phyloP scores from a whole-genome alignment of 1,284 basidiomycete genomes.

The Sporisorium graminicola region DNA sequence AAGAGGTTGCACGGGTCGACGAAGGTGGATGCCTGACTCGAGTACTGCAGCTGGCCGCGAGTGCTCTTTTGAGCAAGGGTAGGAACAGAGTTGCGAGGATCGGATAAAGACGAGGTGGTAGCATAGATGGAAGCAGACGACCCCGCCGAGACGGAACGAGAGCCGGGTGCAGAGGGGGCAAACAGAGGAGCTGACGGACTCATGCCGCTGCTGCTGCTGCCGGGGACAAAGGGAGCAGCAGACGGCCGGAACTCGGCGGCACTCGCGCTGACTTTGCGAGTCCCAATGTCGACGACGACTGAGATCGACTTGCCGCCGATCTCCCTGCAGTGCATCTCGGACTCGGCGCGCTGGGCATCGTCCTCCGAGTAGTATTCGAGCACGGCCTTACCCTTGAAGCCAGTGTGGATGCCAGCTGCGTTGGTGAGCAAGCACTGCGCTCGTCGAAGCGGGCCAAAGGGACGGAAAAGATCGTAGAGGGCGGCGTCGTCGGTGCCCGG shows the following conservation, averaged over 20 bases:
- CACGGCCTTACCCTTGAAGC: constrained; percentile 63
- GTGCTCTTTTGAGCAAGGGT: constrained; percentile 13
- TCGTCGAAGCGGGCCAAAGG: constrained; percentile 55
- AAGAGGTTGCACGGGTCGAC: constrained; percentile 67
- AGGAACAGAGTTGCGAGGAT: constrained; percentile 9
- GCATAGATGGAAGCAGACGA: constrained; percentile 56
- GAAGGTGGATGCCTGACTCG: constrained; percentile 53
- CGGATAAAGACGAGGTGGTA: constrained; percentile 11
- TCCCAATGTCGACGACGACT: constrained; percentile 50
- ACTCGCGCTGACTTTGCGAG: constrained; percentile 35
- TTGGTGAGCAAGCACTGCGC: constrained; percentile 59
- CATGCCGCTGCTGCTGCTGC: constrained; percentile 20
- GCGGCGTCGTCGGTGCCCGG: constrained; percentile 44
- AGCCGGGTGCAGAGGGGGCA: constrained; percentile 30
- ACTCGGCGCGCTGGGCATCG: constrained; percentile 55
- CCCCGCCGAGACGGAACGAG: constrained; percentile 43
- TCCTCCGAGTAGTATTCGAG: constrained; percentile 57
- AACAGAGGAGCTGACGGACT: constrained; percentile 57
- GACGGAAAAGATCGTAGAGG: constrained; percentile 62
- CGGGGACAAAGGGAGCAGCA: constrained; percentile 55
- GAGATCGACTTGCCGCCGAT: constrained; percentile 60
- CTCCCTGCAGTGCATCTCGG: constrained; percentile 61
- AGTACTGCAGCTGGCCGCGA: constrained; percentile 52
- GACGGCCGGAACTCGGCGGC: constrained; percentile 52
- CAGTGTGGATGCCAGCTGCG: constrained; percentile 56